Evolutionary conservation across 2,329 filamentous ascomycete genomes (phyloP).

Genomic region (Arthrocladium fulminans): DNA sequence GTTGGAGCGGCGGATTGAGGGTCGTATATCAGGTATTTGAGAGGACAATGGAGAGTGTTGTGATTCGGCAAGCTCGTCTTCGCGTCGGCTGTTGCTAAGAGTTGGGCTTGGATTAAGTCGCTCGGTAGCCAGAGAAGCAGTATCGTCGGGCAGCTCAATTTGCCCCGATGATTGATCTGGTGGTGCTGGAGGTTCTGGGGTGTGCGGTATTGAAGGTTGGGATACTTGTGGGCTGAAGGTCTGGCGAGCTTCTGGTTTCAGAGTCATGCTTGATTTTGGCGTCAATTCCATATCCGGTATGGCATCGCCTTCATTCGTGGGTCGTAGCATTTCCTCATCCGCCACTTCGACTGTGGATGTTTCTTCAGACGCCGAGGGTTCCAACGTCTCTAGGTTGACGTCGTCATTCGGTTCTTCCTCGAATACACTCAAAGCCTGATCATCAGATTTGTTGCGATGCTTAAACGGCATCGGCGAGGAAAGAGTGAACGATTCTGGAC

Average conservation of each 20-base stretch:
- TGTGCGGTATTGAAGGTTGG: background rate
- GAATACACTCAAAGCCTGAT: background rate
- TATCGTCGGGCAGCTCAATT: background rate
- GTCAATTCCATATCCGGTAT: constrained; percentile 1
- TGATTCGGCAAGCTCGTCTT: background rate
- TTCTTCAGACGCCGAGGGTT: background rate
- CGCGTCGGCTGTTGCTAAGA: background rate
- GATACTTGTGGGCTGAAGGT: background rate
- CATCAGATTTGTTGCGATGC: background rate
- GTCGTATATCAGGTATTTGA: constrained; percentile 18
- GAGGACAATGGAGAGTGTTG: background rate
- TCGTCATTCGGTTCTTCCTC: constrained; percentile 3
- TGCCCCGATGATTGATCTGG: background rate
- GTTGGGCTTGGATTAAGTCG: too few relatives aligned
- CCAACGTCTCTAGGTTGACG: background rate
- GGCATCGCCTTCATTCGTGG: background rate
- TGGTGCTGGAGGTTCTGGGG: background rate
- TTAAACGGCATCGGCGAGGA: constrained; percentile 3
- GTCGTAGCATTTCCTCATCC: background rate
- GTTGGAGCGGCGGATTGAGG: constrained; percentile 52
- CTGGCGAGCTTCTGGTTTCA: background rate
- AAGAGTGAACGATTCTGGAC: constrained; percentile 57
- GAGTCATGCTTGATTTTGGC: constrained; percentile 1
- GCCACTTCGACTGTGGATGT: background rate
- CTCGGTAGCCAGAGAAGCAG: background rate